Percentiles rank a stretch among this genome's conserved stretches.
Evolutionary conservation across 2,329 filamentous ascomycete species (phyloP).

Genomic region (Pyricularia sp.): DNA sequence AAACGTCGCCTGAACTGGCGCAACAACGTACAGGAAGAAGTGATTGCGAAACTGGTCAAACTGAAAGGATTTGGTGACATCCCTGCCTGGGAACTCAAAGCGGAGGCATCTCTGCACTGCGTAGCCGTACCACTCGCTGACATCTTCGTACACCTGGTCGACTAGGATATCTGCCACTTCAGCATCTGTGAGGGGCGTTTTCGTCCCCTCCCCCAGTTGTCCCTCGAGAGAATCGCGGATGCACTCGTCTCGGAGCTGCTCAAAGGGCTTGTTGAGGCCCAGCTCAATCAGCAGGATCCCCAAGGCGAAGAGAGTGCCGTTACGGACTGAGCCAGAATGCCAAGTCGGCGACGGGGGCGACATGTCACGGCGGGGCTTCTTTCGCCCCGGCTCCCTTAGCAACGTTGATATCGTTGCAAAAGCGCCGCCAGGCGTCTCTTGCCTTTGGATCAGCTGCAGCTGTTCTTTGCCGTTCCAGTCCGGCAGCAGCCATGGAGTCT

Average conservation of each 20-base stretch:
- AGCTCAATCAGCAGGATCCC: constrained; percentile 28
- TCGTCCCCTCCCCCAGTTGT: neutral
- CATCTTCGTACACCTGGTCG: constrained; percentile 3
- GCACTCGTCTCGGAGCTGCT: constrained; percentile 1
- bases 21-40: constrained; percentile 5
- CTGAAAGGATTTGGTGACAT: constrained; percentile 4
- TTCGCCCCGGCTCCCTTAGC: neutral
- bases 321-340: constrained; percentile 1
- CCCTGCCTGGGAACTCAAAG: constrained; percentile 4
- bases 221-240: neutral
- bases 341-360: neutral
- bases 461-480: neutral
- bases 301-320: constrained; percentile 5
- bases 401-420: neutral
- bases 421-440: neutral
- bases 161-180: constrained; percentile 3
- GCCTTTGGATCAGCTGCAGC: neutral
- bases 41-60: constrained; percentile 5
- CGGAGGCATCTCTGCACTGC: constrained; percentile 5
- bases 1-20: constrained; percentile 23
- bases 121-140: constrained; percentile 5
- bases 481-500: neutral
- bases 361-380: neutral
- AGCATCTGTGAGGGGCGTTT: neutral
- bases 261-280: constrained; percentile 23